Conservation (phyloP, 495 filamentous ascomycete genomes). For the Aspergillus bertholletiae region DNA sequence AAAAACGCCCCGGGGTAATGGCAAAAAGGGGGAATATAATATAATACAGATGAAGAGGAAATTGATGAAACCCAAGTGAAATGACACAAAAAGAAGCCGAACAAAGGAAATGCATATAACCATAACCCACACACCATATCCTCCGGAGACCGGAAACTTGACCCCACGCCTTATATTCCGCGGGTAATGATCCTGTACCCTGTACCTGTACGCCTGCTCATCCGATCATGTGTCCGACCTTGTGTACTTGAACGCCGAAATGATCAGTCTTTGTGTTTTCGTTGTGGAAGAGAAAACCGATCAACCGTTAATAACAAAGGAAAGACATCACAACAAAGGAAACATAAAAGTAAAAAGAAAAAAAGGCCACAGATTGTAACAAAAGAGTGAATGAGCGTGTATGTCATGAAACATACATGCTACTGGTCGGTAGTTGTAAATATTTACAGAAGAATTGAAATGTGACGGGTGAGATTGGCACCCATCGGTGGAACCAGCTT, state of each 20-base stretch:
- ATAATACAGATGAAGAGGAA: constrained; percentile 9
- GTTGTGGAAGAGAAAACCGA: constrained; percentile 1
- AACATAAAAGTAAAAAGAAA: background rate
- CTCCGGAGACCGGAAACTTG: too few species aligned
- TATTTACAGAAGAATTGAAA: constrained; percentile 12
- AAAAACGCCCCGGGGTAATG: background rate
- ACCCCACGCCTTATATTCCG: background rate
- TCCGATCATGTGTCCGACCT: background rate
- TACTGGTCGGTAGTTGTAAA: constrained; percentile 3
- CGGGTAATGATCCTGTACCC: background rate
- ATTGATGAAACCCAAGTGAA: constrained; percentile 8
- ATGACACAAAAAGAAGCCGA: constrained; percentile 8
- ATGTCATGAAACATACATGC: background rate
- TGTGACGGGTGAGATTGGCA: constrained; percentile 1
- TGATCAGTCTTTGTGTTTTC: background rate
- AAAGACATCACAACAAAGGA: background rate
- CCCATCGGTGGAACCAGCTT: background rate
- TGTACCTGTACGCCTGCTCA: background rate
- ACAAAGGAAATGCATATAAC: constrained; percentile 1
- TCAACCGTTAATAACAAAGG: background rate
- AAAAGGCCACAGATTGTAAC: background rate
- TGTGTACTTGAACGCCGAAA: background rate
- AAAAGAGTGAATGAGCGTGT: background rate
- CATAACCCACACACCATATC: constrained; percentile 6
- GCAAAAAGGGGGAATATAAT: constrained; percentile 1